Evolutionary conservation across 2,329 filamentous ascomycete genomes (phyloP), one percentile per base, ranked within the genome.

Genomic region (Penicillium fuscoglaucum): DNA sequence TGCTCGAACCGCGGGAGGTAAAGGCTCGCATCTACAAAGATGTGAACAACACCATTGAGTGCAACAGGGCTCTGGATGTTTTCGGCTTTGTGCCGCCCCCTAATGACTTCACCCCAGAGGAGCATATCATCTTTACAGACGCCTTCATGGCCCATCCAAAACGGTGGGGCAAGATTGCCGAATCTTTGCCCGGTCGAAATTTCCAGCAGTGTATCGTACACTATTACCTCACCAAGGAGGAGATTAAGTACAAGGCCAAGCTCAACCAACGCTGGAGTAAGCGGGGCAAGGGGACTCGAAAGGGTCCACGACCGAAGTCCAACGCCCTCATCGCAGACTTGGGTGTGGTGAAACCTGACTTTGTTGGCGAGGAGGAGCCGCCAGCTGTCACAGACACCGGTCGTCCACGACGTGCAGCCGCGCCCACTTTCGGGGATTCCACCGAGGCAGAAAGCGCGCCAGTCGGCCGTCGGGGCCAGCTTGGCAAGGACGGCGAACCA

Each of bases 111-210:
- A 79, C 76, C 0, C 68, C 72, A 0, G 74, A 78, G 47, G 80
- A 82, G 65, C 79, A 82, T 55, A 70, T 72, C 31, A 69, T 70
- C 2, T 82, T 82, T 63, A 77, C 76, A 1, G 72, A 79, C 54
- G 77, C 78, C 17, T 82, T 81, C 61, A 78, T 80, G 72, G 70
- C 75, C 5, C 68, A 76, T 54, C 80, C 80, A 3, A 82, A 82
- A 71, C 79, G 78, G 70, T 82, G 79, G 77, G 78, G 80, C 24
- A 80, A 79, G 62, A 82, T 82, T 59, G 80, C 80, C 3, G 77
- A 80, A 51, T 70, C 73, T 26, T 63, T 82, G 28, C 77, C 78
- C 37, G 76, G 75, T 13, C 76, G 80, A 24, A 73, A 74, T 39
- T 82, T 78, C 68, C 74, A 78, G 62, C 74, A 81, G 55, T 82